These are phyloP conservation scores for Puccinia hordei DNA, from an alignment of 1,284 basidiomycete species.

Conservation along the genomic window DNA sequence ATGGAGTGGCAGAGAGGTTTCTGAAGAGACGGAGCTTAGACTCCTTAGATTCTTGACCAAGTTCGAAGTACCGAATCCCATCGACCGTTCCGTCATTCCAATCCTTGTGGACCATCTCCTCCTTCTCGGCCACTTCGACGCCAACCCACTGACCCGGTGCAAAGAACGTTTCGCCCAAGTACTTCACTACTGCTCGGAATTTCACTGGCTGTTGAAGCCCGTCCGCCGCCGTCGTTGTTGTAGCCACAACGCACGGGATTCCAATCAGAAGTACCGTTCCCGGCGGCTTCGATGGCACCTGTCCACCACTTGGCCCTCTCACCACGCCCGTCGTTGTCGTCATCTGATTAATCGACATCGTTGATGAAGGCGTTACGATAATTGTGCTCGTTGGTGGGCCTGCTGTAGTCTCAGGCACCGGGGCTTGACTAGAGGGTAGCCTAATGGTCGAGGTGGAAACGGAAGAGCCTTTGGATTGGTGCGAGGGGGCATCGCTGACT, in stretches of 20 bases:
- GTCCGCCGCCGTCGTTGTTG: conserved; percentile 20
- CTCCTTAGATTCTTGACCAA: conserved; percentile 59
- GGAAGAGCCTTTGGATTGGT: conserved; percentile 33
- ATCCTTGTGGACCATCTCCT: conserved; percentile 66
- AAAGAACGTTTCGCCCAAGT: conserved; percentile 79
- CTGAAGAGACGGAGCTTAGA: conserved; percentile 24
- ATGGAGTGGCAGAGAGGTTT: conserved; percentile 38
- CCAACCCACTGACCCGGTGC: conserved; percentile 85
- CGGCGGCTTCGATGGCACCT: conserved; percentile 10
- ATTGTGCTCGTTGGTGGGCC: conserved; percentile 60
- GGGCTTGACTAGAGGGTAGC: background rate
- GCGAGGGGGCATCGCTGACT: conserved; percentile 19
- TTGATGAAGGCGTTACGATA: conserved; percentile 36
- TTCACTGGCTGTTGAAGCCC: conserved; percentile 68
- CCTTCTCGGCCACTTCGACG: conserved; percentile 76
- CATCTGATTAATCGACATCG: conserved; percentile 11
- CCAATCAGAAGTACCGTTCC: conserved; percentile 36
- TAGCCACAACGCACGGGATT: conserved; percentile 46
- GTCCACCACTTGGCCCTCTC: background rate
- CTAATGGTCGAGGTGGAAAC: conserved; percentile 33
- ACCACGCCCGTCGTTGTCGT: background rate
- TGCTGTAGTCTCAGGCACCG: background rate
- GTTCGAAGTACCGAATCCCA: conserved; percentile 78
- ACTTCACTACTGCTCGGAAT: conserved; percentile 81
- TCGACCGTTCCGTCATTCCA: conserved; percentile 82